phyloP scores from a whole-genome alignment of 495 filamentous ascomycete species.

The Aspergillus funiculosus region DNA sequence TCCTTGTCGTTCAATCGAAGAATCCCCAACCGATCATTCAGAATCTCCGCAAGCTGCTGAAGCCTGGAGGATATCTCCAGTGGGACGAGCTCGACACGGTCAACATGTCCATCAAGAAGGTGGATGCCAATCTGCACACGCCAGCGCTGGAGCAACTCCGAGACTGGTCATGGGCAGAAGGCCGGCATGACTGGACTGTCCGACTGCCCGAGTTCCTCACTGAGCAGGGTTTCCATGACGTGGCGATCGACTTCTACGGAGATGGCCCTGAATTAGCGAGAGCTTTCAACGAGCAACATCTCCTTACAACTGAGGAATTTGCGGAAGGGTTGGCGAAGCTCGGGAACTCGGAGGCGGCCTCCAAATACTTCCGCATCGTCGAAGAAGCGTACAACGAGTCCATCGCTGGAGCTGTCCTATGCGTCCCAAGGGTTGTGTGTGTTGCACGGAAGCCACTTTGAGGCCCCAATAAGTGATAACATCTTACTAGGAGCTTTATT shows the following conservation, averaged over 20 bases:
- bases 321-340: constrained; percentile 5
- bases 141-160: constrained; percentile 13
- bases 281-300: constrained; percentile 2
- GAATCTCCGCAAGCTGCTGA: constrained; percentile 25
- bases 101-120: constrained; percentile 10
- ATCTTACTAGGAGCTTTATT: too few species aligned
- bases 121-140: not conserved
- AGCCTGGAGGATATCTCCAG: constrained; percentile 36
- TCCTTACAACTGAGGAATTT: constrained; percentile 17
- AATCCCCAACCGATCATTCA: constrained; percentile 17
- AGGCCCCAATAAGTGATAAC: too few species aligned
- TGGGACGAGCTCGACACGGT: constrained; percentile 29
- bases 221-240: constrained; percentile 15
- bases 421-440: constrained; percentile 1
- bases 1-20: constrained; percentile 22
- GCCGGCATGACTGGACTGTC: constrained; percentile 20
- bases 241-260: constrained; percentile 2
- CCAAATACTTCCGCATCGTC: constrained; percentile 11
- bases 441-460: not conserved
- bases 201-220: constrained; percentile 6
- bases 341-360: constrained; percentile 7
- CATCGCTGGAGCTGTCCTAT: constrained; percentile 10
- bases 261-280: constrained; percentile 10
- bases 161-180: constrained; percentile 10
- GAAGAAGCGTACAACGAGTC: constrained; percentile 16